Evolutionary conservation across 2,329 filamentous ascomycete genomes (phyloP).

Genomic region (Phaeosphaeriaceae sp.): DNA sequence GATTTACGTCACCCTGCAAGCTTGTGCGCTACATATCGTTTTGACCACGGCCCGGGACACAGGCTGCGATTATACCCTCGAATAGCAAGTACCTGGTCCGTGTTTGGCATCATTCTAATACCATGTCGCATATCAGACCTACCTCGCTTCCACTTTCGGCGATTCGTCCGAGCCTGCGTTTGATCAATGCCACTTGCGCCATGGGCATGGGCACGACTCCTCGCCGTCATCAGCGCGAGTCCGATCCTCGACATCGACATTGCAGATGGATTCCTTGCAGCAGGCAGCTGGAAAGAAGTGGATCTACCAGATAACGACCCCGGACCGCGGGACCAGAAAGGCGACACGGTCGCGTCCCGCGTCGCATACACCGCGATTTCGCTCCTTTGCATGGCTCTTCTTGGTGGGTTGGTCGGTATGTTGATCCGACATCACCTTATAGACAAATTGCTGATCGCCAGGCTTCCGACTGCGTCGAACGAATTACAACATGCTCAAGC

Average conservation of each 20-base stretch:
- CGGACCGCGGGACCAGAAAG: not conserved
- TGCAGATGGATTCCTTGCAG: not conserved
- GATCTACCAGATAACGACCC: not conserved
- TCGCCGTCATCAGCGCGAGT: not conserved
- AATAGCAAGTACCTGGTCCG: not conserved
- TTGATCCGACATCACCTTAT: not conserved
- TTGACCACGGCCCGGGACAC: not conserved
- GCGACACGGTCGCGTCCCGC: not conserved
- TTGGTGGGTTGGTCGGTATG: conserved; percentile 34
- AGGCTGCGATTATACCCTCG: not conserved
- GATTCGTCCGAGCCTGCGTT: not conserved
- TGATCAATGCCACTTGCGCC: not conserved
- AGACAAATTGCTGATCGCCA: conserved; percentile 6
- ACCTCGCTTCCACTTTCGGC: not conserved
- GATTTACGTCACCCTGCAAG: not conserved
- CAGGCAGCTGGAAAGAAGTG: not conserved
- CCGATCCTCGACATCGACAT: not conserved
- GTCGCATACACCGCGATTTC: not conserved
- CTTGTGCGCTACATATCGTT: not conserved
- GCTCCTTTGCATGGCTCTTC: conserved; percentile 35
- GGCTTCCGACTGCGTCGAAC: conserved; percentile 24
- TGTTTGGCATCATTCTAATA: not conserved
- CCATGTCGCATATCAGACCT: not conserved
- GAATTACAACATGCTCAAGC: not conserved
- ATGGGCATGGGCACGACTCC: not conserved